A percentile compares a stretch with the other conserved stretches of the same genome.
Conservation (phyloP, 257 asterid genomes). For the Petrea volubilis region DNA sequence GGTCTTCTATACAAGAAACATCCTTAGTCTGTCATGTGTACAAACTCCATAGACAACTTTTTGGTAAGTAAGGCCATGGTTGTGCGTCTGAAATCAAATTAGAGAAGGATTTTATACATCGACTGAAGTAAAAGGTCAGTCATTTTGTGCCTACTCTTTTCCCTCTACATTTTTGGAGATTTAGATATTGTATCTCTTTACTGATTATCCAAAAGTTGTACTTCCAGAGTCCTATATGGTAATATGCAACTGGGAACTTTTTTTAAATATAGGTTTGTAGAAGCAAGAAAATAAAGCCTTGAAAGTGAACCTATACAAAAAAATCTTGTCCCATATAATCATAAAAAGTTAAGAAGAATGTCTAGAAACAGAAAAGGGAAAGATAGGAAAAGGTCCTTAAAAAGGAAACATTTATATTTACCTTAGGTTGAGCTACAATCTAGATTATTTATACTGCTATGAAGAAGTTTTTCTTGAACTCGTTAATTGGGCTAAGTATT, state of each 20-base stretch:
- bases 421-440: not conserved
- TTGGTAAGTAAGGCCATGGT: not conserved
- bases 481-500: not conserved
- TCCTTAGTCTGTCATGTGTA: not conserved
- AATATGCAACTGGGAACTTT: no score
- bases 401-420: not conserved
- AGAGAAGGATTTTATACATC: not conserved
- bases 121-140: not conserved
- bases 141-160: not conserved
- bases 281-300: not conserved
- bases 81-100: not conserved
- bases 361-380: not conserved
- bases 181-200: not conserved
- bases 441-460: not conserved
- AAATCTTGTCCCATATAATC: not conserved
- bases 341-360: not conserved
- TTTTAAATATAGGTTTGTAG: no score
- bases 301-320: not conserved
- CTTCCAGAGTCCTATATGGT: not conserved
- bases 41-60: not conserved
- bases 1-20: not conserved
- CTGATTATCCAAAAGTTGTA: not conserved
- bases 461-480: not conserved
- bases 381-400: not conserved
- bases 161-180: not conserved